Percentiles rank a stretch among this genome's conserved stretches.
These are phyloP conservation scores for Boletellus deceptivus DNA, from an alignment of 1,284 basidiomycete genomes.

Conservation along the genomic window DNA sequence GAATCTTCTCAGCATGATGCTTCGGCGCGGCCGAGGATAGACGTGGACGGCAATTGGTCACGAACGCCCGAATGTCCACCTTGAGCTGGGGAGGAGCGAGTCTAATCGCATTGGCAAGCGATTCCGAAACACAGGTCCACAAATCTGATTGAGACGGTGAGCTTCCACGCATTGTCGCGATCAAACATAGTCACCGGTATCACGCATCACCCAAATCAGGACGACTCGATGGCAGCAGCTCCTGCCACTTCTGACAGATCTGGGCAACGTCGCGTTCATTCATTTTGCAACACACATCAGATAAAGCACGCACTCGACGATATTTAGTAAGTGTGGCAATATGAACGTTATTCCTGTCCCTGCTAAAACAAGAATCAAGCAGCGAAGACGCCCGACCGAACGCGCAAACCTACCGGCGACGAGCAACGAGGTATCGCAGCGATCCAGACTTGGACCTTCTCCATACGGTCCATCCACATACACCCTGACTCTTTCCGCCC, in stretches of 20 bases:
- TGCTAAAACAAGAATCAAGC: background rate
- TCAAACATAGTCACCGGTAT: background rate
- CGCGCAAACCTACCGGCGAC: background rate
- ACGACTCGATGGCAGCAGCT: background rate
- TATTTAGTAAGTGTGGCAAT: background rate
- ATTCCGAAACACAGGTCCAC: constrained; percentile 21
- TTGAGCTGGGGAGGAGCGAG: constrained; percentile 18
- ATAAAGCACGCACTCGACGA: background rate
- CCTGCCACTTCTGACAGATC: background rate
- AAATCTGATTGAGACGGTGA: background rate
- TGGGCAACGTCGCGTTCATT: background rate
- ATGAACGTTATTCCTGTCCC: background rate
- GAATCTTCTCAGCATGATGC: background rate
- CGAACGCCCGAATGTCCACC: constrained; percentile 15
- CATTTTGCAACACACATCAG: background rate
- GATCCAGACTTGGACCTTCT: background rate
- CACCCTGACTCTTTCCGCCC: background rate
- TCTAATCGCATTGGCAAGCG: constrained; percentile 22
- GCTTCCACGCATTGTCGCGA: background rate
- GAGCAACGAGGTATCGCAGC: background rate
- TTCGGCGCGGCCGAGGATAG: background rate
- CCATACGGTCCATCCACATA: background rate
- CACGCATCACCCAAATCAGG: background rate
- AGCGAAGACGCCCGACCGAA: background rate
- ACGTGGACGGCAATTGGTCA: constrained; percentile 17